Evolutionary conservation across 306 rosid genomes (phyloP), one percentile per base, ranked within the genome.

Genomic region (Quercus parvula): DNA sequence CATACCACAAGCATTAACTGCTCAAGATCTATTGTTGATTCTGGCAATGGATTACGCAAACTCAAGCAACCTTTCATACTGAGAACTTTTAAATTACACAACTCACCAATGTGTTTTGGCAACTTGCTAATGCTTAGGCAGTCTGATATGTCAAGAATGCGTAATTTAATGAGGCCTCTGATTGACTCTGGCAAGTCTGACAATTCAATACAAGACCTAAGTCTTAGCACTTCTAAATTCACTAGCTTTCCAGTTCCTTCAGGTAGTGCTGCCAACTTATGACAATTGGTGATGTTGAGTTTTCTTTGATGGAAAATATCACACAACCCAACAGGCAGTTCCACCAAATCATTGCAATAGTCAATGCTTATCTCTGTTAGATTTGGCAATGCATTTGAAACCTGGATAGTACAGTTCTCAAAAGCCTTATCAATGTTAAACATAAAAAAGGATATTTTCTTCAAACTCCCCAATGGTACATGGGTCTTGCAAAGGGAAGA

Each of bases 391-490:
- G 70, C 54, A 14, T 84, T 5, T 20, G 87, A 83, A 11, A 78
- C 56, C 22, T 41, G 4, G 56, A 76, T 35, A 7, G 84, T 70
- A 41, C 15, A 5, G 6, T 58, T 19, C 1, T 19, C 70, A 74
- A 86, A 89, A 62, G 83, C 83, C 51, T 59, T 20, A 19, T 75
- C 68, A 2, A 82, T 69, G 0, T 63, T 64, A 59, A 90, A 86
- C 84, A 74, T 79, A 55, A 51, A 86, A 5, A 86, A 61, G 5
- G 89, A 88, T n/a, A 81, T 18, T 70, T 88, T 86, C 46, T 38
- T 24, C 41, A 86, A 54, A 25, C 75, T 74, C 71, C 31, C 33
- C 68, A 84, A 54, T 35, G 59, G 20, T 19, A 11, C 10, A 2
- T 6, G 63, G 1, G 71, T 58, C 54, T 76, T 33, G 49, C 20